Percentiles rank a stretch among this genome's conserved stretches.
Conservation (phyloP, 768 basidiomycete genomes). For the Rhodotorula sphaerocarpa region DNA sequence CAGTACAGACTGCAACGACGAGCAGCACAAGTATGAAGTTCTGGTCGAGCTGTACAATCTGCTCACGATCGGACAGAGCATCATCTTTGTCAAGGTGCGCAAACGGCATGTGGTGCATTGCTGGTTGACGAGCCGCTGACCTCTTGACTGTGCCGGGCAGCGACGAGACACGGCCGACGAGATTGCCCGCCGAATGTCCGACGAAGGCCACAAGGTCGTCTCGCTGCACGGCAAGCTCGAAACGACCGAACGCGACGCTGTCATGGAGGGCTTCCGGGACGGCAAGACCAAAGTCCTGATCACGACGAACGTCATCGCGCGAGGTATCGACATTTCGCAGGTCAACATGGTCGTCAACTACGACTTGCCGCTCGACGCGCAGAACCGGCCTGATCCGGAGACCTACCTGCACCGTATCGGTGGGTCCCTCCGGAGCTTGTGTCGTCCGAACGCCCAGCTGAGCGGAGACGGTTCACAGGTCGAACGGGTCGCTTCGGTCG, state of each 20-base stretch:
- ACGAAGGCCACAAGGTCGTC: constrained; percentile 90
- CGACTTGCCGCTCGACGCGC: constrained; percentile 48
- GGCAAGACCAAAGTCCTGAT: constrained; percentile 95
- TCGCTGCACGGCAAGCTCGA: constrained; percentile 93
- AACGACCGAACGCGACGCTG: constrained; percentile 73
- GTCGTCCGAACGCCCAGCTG: no score
- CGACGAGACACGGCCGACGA: constrained; percentile 85
- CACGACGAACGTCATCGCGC: constrained; percentile 96
- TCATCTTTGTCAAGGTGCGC: constrained; percentile 88
- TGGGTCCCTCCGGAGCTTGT: no score
- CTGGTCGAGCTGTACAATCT: constrained; percentile 80
- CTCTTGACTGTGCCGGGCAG: constrained; percentile 45
- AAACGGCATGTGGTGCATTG: neutral
- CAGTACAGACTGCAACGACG: constrained; percentile 60
- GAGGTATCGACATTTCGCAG: constrained; percentile 96
- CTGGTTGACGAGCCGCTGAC: neutral
- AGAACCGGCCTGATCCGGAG: constrained; percentile 70
- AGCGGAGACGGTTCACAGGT: no score
- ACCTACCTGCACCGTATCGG: constrained; percentile 98
- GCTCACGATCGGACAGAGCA: constrained; percentile 92
- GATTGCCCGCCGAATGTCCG: constrained; percentile 79
- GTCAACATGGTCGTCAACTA: constrained; percentile 99
- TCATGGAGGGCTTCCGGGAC: constrained; percentile 91
- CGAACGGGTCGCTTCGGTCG: constrained; percentile 97
- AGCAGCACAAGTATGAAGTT: constrained; percentile 90